Evolutionary conservation across 148 eudicot species (phyloP).

Genomic region (Dianthus caryophyllus): DNA sequence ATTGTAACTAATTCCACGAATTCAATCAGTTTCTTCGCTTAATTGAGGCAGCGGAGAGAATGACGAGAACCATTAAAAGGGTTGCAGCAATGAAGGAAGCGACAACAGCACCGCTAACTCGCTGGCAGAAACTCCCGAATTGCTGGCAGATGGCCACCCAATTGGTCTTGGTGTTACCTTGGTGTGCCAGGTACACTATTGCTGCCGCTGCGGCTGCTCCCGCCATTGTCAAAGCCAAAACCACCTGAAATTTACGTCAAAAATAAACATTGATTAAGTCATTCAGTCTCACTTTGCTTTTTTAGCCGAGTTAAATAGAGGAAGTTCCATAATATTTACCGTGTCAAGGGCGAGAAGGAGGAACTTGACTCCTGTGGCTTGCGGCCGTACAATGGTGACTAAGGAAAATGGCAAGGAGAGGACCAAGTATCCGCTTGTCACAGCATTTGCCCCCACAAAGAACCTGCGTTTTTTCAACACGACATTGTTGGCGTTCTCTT

Average conservation of each 20-base stretch:
- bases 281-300: no score
- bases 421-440: conserved; percentile 65
- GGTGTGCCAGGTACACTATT: conserved; percentile 83
- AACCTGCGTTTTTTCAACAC: conserved; percentile 37
- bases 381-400: conserved; percentile 71
- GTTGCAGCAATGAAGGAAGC: conserved; percentile 63
- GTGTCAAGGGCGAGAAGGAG: conserved; percentile 74
- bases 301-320: no score
- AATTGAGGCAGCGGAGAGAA: conserved; percentile 62
- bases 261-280: neutral
- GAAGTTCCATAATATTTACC: conserved; percentile 32
- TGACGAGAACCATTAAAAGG: conserved; percentile 50
- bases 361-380: conserved; percentile 46
- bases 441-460: conserved; percentile 74
- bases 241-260: conserved; percentile 32
- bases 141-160: conserved; percentile 85
- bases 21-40: conserved; percentile 29
- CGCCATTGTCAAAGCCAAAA: conserved; percentile 45
- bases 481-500: no score
- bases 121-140: conserved; percentile 69
- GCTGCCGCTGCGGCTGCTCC: conserved; percentile 78
- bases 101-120: conserved; percentile 75
- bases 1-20: neutral
- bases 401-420: conserved; percentile 82
- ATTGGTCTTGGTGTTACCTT: conserved; percentile 60